phyloP scores from a whole-genome alignment of 306 rosid species.

The Lupinus albus region DNA sequence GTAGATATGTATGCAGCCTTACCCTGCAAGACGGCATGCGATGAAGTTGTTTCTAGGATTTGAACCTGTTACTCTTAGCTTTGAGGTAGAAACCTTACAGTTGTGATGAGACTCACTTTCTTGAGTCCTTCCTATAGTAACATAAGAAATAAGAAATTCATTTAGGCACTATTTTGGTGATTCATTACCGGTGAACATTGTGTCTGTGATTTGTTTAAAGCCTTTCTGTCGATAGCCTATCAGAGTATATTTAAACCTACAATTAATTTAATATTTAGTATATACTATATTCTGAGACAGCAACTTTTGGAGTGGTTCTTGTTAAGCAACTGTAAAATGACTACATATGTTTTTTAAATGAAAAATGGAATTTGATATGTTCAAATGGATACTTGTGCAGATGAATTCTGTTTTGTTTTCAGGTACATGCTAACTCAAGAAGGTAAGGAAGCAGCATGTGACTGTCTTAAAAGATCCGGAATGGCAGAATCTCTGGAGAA shows the following conservation, averaged over 20 bases:
- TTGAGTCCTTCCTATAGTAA: conserved; percentile 10
- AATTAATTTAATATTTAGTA: neutral
- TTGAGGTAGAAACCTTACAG: too few species aligned
- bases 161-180: conserved; percentile 26
- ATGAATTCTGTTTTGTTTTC: conserved; percentile 34
- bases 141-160: neutral
- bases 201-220: conserved; percentile 28
- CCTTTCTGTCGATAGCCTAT: conserved; percentile 16
- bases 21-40: too few species aligned
- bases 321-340: conserved; percentile 25
- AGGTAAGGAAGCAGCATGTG: conserved; percentile 83
- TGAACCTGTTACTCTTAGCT: too few species aligned
- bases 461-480: conserved; percentile 88
- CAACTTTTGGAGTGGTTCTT: conserved; percentile 23
- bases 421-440: conserved; percentile 95
- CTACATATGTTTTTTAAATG: neutral
- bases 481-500: conserved; percentile 53
- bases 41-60: too few species aligned
- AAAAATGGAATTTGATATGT: conserved; percentile 25
- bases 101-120: too few species aligned
- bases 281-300: conserved; percentile 12
- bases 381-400: neutral
- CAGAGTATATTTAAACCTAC: conserved; percentile 5
- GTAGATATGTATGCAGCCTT: too few species aligned
- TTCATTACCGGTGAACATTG: conserved; percentile 16